Conservation (phyloP, 164 flowering plant species). For the Tinospora cordifolia region DNA sequence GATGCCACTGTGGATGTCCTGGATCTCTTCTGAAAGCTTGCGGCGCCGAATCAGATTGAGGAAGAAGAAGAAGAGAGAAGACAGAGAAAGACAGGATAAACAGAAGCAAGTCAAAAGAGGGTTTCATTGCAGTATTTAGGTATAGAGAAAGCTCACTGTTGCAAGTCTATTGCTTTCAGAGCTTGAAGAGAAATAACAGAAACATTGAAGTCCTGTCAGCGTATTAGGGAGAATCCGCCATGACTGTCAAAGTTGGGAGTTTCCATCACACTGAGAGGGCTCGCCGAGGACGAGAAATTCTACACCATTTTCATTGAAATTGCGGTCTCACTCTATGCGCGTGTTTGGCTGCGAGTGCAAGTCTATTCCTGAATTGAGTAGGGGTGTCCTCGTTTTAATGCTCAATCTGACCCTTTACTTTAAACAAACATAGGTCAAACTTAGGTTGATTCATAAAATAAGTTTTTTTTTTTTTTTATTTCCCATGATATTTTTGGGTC, state of each 20-base stretch:
- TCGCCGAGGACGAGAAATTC: no score
- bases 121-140: slow-evolving; percentile 13
- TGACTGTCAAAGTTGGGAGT: neutral
- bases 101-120: neutral
- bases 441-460: no score
- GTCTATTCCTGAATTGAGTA: no score
- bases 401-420: no score
- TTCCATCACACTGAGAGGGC: neutral
- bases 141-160: no score
- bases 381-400: no score
- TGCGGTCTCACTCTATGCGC: no score
- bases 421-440: no score
- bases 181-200: neutral
- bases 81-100: neutral
- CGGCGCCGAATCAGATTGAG: slow-evolving; percentile 40
- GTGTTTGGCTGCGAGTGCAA: no score
- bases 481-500: no score
- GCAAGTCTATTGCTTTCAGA: neutral
- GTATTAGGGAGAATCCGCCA: slow-evolving; percentile 3
- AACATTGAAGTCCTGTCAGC: neutral
- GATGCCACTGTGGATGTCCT: slow-evolving; percentile 94
- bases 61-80: slow-evolving; percentile 13
- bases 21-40: slow-evolving; percentile 79
- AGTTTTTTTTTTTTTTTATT: no score
- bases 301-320: no score